Conservation (phyloP, 2,329 filamentous ascomycete genomes). For the Sphaerostilbella broomeana region DNA sequence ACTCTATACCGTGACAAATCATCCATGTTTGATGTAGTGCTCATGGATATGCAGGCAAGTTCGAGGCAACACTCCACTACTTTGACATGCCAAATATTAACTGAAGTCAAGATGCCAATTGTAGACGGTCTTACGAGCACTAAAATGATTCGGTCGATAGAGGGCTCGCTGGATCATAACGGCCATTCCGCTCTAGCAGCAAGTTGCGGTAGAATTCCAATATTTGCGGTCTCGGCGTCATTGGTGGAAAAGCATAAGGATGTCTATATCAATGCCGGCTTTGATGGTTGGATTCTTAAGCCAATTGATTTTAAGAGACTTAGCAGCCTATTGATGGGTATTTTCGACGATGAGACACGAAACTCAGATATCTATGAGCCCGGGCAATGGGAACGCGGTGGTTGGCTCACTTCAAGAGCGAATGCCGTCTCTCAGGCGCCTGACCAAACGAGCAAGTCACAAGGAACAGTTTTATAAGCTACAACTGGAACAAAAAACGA, state of each 20-base stretch:
- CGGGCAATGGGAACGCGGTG: constrained; percentile 77
- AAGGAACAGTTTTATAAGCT: too few species aligned
- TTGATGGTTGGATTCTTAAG: constrained; percentile 88
- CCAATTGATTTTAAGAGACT: constrained; percentile 77
- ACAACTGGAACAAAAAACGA: too few species aligned
- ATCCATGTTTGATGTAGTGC: constrained; percentile 63
- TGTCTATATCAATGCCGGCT: constrained; percentile 68
- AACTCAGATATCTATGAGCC: constrained; percentile 59
- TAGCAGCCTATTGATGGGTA: constrained; percentile 60
- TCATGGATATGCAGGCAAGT: constrained; percentile 89
- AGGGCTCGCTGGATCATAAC: constrained; percentile 44
- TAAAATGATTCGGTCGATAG: constrained; percentile 72
- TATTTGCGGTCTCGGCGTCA: constrained; percentile 83
- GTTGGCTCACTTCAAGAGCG: constrained; percentile 77
- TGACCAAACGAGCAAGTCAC: too few species aligned
- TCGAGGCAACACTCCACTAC: background rate
- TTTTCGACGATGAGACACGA: constrained; percentile 54
- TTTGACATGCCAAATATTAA: constrained; percentile 2
- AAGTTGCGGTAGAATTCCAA: constrained; percentile 62
- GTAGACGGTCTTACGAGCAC: constrained; percentile 77
- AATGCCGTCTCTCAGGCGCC: too few species aligned
- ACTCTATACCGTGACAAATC: constrained; percentile 59
- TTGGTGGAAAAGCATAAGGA: constrained; percentile 63
- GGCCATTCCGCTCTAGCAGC: constrained; percentile 53
- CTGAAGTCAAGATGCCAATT: constrained; percentile 71